Conservation (phyloP, 495 filamentous ascomycete species). For the Xylaria bambusicola region DNA sequence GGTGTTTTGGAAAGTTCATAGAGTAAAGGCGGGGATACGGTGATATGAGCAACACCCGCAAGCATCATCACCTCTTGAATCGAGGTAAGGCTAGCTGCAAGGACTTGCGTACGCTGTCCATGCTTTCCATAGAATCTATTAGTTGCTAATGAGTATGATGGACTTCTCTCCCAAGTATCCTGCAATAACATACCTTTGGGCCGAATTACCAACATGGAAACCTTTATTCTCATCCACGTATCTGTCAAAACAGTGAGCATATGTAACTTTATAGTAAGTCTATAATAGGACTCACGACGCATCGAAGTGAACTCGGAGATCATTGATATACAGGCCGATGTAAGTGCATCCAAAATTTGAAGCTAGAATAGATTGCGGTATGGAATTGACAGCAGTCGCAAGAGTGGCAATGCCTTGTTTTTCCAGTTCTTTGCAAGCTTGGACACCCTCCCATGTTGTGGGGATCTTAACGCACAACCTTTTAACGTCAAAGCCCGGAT, state of each 20-base stretch:
- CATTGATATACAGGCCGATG: conserved; percentile 65
- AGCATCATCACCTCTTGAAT: conserved; percentile 58
- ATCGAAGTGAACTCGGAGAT: conserved; percentile 63
- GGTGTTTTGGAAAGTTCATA: conserved; percentile 46
- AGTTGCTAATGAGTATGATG: too few species aligned
- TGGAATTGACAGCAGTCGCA: conserved; percentile 63
- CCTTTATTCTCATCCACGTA: conserved; percentile 49
- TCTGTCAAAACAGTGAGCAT: conserved; percentile 21
- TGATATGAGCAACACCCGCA: conserved; percentile 60
- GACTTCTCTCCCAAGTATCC: neutral
- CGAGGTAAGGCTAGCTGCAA: conserved; percentile 59
- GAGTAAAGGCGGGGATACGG: conserved; percentile 56
- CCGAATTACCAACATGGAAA: conserved; percentile 51
- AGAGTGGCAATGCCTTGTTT: conserved; percentile 54
- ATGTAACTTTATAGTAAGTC: neutral
- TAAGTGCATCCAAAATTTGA: conserved; percentile 59
- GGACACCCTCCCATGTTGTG: conserved; percentile 64
- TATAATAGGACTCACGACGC: conserved; percentile 39
- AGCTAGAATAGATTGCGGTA: conserved; percentile 59
- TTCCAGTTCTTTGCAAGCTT: conserved; percentile 61
- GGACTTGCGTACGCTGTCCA: conserved; percentile 50
- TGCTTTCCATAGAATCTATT: conserved; percentile 43
- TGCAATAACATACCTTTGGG: conserved; percentile 47
- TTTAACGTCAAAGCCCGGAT: conserved; percentile 47
- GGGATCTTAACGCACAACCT: conserved; percentile 66